These are phyloP conservation scores for Solanum piurae DNA, from an alignment of 257 asterid genomes.

Conservation along the genomic window DNA sequence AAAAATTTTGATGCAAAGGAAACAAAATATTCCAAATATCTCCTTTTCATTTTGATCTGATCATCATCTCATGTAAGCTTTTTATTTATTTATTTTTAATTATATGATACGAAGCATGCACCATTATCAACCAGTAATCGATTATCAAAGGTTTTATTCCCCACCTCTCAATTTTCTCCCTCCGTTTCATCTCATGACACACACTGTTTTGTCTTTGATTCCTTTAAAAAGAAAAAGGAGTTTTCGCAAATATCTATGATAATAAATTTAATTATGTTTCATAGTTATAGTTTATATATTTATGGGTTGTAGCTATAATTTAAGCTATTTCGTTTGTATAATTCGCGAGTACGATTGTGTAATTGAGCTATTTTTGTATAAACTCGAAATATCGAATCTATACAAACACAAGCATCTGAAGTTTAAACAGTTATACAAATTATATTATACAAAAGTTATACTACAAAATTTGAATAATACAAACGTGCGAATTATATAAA, in stretches of 20 bases:
- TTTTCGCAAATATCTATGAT: too few species aligned
- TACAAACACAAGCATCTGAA: too few species aligned
- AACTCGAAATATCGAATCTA: too few species aligned
- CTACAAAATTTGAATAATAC: too few species aligned
- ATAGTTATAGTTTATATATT: too few species aligned
- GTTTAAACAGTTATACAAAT: too few species aligned
- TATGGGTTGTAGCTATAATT: fast-evolving
- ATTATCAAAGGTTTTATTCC: not conserved
- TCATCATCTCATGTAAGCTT: not conserved
- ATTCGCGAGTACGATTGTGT: fast-evolving
- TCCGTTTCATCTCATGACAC: not conserved
- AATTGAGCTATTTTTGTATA: too few species aligned
- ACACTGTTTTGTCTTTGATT: not conserved
- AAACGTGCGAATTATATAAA: too few species aligned
- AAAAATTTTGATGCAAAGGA: not conserved
- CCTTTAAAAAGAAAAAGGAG: not conserved
- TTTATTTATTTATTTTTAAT: not conserved
- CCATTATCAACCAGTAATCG: not conserved
- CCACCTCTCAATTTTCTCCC: not conserved
- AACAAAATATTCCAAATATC: not conserved
- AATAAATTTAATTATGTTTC: too few species aligned
- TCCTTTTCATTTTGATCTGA: not conserved
- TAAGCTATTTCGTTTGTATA: too few species aligned
- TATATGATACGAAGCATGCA: not conserved
- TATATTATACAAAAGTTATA: too few species aligned